Percentiles rank a stretch among this genome's conserved stretches.
Conservation (phyloP, 2,329 filamentous ascomycete species). For the Fusarium sp. region DNA sequence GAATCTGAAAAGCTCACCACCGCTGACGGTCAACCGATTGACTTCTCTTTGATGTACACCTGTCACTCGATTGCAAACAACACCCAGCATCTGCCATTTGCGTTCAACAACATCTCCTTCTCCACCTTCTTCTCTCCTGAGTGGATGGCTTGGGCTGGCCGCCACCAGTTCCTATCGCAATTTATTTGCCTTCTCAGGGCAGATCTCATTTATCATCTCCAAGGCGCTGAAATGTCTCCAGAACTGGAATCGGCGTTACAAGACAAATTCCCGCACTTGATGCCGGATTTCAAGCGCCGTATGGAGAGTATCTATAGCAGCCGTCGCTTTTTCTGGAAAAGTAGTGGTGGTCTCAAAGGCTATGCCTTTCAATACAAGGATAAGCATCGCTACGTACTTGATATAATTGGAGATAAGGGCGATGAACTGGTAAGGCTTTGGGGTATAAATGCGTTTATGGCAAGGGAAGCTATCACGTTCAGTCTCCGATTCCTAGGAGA, state of each 20-base stretch:
- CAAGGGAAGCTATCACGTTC: background rate
- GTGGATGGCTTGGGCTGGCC: background rate
- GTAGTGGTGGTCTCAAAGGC: no score
- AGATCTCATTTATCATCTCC: background rate
- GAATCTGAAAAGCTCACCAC: background rate
- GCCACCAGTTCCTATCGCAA: background rate
- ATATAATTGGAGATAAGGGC: background rate
- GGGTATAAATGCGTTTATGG: background rate
- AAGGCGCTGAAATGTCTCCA: background rate
- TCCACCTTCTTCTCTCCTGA: background rate
- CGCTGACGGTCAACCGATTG: background rate
- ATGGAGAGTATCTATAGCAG: background rate
- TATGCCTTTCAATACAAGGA: background rate
- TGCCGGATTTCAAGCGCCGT: background rate
- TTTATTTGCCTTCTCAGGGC: background rate
- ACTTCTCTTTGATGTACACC: background rate
- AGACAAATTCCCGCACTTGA: background rate
- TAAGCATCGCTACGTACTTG: no score
- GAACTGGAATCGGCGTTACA: background rate
- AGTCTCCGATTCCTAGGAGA: background rate
- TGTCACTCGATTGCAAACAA: background rate
- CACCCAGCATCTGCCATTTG: background rate
- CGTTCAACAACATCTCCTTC: background rate
- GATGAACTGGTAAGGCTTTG: accelerated
- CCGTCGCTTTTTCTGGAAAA: no score